Base-by-base conservation (phyloP, 345 rosid genomes). In the Sonneratia caseolaris region DNA sequence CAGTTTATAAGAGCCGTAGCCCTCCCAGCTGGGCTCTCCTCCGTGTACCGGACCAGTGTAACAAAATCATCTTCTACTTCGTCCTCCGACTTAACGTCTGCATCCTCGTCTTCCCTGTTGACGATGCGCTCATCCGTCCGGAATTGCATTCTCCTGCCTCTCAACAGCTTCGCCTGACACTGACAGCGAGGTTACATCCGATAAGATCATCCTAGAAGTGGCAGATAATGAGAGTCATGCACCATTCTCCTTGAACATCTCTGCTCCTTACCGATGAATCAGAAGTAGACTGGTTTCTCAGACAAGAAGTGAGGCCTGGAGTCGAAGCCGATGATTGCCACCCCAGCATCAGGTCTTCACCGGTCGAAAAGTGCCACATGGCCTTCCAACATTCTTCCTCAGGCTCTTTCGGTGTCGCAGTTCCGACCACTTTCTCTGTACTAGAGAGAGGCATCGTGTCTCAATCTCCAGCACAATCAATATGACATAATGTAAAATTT, bases 351-450 rank as follows among this genome's bases (percentile, higher is more conserved):
- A 91, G 84, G 40, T 87, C 93, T 1, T 90, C 89, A 37, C 98
- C 98, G 6, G 92, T 86, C n/a, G 97, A 91, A 69, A 91, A 90
- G 16, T 73, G 73, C 97, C 98, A 94, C 0, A 80, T 84, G 0
- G 92, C 89, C 47, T 87, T 81, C 85, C 85, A 86, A 11, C 83
- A 80, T 22, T 82, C 85, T 19, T 80, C 85, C 12, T 78, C 72
- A 24, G 89, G 83, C 69, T 87, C 88, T 79, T 82, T 90, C 7
- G 95, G 97, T 51, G 73, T 83, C 19, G 87, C 96, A 32, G 92
- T 90, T 81, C 87, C 97, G 66, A 90, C 92, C 71, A 90, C 87
- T 84, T 91, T 89, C 84, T 72, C 98, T 93, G 94, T 73, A 88
- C 91, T 89, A 88, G 91, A 86, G 78, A 78, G 37, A 62, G 32